Base-by-base conservation (phyloP, 2,329 filamentous ascomycete species). In the Aaosphaeria pasadenensis region DNA sequence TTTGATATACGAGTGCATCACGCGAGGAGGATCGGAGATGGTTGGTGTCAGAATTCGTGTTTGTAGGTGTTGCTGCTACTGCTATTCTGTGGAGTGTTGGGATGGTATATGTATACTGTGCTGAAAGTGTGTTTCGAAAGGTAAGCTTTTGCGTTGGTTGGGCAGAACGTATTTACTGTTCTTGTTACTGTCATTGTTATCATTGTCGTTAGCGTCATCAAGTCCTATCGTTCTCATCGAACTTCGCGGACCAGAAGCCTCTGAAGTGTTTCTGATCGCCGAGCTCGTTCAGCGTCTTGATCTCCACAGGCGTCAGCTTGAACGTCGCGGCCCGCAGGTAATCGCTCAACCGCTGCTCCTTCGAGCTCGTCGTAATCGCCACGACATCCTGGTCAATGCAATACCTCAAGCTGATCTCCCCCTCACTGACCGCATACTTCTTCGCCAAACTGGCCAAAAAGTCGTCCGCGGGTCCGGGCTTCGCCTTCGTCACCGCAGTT, bases 181-280 rank as follows among this genome's bases (percentile, higher is more conserved):
- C 17, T 24, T 24, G 17, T 24, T 24, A 24, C 17, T 24, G 17
- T 24, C 17, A 24, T 24, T 24, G 17, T 24, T 24, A 24, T 24
- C 17, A 24, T 24, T 24, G 17, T 24, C 17, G 17, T 24, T 3
- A 24, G 2, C 17, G 17, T 24, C 17, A 24, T 39, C 29, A 51
- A 44, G 33, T 36, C 33, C 39, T 41, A 57, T 87, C 84, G 49
- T 81, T 74, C 1, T 66, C 65, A 7, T 64, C 75, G 64, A 83
- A 85, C 49, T 73, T 74, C 11, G 77, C 54, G 2, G 53, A 70
- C 81, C 82, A 87, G 62, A 82, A 87, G 0, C 70, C 78, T 31
- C 84, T 76, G 58, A 72, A 83, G 64, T 87, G 81, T 70, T 84
- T 85, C 72, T 82, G 62, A 55, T 72, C 72, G 1, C 85, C 85